These are phyloP conservation scores for Sporothrix pallida DNA, from an alignment of 2,329 filamentous ascomycete genomes.

Conservation along the genomic window DNA sequence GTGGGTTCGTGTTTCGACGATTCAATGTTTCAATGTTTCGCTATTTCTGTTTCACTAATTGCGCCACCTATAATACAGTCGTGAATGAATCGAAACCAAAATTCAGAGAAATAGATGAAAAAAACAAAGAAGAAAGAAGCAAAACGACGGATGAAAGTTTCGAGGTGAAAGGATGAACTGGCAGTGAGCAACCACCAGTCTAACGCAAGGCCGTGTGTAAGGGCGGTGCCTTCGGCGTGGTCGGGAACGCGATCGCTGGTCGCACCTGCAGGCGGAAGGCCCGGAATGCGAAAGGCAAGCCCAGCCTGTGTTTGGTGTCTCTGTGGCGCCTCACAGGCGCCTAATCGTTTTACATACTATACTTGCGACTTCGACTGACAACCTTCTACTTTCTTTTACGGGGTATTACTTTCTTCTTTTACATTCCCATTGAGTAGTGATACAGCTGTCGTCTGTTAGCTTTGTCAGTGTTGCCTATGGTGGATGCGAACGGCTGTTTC, in stretches of 20 bases:
- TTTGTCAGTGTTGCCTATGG: slow-evolving; percentile 4
- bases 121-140: neutral
- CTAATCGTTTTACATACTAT: neutral
- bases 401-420: neutral
- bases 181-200: neutral
- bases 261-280: slow-evolving; percentile 31
- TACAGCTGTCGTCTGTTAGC: neutral
- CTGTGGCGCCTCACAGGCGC: too few relatives aligned
- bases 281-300: slow-evolving; percentile 5
- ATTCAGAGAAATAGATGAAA: neutral
- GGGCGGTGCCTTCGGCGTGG: slow-evolving; percentile 27
- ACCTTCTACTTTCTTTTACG: neutral
- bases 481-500: neutral
- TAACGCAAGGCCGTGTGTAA: neutral
- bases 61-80: neutral
- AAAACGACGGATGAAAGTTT: neutral
- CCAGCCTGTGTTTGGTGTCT: too few relatives aligned
- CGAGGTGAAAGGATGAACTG: neutral
- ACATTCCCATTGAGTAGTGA: neutral
- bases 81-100: neutral
- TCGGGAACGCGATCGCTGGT: slow-evolving; percentile 22
- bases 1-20: neutral
- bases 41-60: slow-evolving; percentile 18
- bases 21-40: slow-evolving; percentile 13
- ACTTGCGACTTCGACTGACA: too few relatives aligned